Base-by-base conservation (phyloP, 208 protist genomes). In the Acanthamoeba royreba region DNA sequence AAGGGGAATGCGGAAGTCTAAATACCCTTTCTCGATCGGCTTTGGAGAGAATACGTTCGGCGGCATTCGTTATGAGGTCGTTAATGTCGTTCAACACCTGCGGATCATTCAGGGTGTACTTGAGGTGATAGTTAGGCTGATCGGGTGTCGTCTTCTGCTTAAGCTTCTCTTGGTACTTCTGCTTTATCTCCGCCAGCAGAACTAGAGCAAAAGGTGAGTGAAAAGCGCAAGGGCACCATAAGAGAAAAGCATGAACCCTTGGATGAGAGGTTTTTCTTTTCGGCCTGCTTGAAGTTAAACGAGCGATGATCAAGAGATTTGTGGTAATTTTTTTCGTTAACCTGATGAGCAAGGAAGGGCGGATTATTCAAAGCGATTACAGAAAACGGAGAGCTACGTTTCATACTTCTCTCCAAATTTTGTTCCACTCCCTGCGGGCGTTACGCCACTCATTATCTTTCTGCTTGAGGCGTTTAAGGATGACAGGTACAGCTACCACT, bases 401-500 rank as follows among this genome's bases (percentile, higher is more conserved):
- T 22, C n/a, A 25, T 53, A 97, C 92, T 8, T 97, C 94, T 22
- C 95, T 85, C 97, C 97, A 98, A 3, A 97, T 87, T 55, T 97
- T 97, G 90, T 97, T 97, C 96, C 97, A 98, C 58, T 97, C 95
- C 35, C 92, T 61, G 77, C 96, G 94, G 0, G 95, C 96, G 17
- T 93, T 63, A 19, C 90, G 94, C 97, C 96, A 98, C 66, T 98
- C 97, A 17, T 93, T 83, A 74, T 96, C 96, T 77, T 98, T 98
- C 66, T 98, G 95, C 86, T 97, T 97, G 8, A 98, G 88, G 33
- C 97, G 91, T 22, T 86, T 61, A 1, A 98, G 90, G 38, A 98
- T 95, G 0, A 98, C 63, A 0, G 97, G 97, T 8, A 98, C 66
- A 0, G 96, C 94, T 0, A 63, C 93, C 0, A 58, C 40, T 85